Evolutionary conservation across 225 moss, liverwort and hornwort genomes (phyloP).

Genomic region (Bryum argenteum): DNA sequence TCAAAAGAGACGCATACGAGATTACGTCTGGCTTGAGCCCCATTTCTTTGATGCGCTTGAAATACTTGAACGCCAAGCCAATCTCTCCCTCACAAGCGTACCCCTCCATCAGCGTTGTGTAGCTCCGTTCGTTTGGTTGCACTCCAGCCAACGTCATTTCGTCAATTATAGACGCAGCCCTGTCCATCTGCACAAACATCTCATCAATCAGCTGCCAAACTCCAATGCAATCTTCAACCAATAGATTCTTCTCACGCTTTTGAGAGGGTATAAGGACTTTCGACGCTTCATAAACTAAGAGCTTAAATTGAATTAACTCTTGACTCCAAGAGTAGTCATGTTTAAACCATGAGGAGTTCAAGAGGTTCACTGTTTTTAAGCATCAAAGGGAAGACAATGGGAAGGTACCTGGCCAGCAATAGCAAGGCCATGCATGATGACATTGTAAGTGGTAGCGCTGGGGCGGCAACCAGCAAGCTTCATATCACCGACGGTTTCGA

Average conservation of each 20-base stretch:
- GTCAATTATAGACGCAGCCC: constrained; percentile 71
- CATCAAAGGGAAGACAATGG: neutral
- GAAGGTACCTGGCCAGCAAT: constrained; percentile 61
- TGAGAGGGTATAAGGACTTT: too few species aligned
- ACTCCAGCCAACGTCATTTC: constrained; percentile 70
- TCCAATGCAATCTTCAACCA: neutral
- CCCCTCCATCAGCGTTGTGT: constrained; percentile 77
- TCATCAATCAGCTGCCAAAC: constrained; percentile 13
- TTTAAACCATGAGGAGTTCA: neutral
- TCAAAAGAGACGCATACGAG: constrained; percentile 71
- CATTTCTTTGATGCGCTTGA: constrained; percentile 65
- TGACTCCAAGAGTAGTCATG: too few species aligned
- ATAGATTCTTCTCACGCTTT: too few species aligned
- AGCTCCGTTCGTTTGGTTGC: constrained; percentile 73
- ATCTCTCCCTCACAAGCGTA: constrained; percentile 72
- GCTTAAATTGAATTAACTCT: too few species aligned
- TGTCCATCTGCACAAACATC: constrained; percentile 54
- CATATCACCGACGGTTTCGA: constrained; percentile 70
- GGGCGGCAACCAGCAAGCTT: constrained; percentile 72
- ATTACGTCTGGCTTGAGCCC: constrained; percentile 69
- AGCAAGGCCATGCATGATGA: constrained; percentile 71
- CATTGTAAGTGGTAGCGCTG: constrained; percentile 73
- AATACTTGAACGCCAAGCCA: constrained; percentile 72
- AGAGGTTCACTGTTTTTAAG: neutral
- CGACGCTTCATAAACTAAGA: too few species aligned